These are phyloP conservation scores for Leccinum subspadiceum DNA, from an alignment of 1,284 basidiomycete genomes.

Conservation along the genomic window DNA sequence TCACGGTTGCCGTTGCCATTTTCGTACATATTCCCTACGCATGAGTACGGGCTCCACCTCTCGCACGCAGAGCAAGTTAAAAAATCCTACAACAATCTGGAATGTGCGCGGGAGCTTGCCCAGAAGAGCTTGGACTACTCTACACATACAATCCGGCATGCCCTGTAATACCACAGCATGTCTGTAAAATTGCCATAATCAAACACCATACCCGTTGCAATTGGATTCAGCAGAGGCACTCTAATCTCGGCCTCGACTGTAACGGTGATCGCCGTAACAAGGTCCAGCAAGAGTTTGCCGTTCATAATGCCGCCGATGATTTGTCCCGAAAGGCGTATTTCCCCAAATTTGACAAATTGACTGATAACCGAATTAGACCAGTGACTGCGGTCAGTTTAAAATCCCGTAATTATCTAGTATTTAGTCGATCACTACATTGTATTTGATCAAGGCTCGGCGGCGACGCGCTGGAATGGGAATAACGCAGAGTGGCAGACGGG, in stretches of 20 bases:
- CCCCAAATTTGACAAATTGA: no score
- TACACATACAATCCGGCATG: neutral
- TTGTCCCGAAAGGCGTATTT: neutral
- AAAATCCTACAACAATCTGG: neutral
- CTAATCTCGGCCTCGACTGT: constrained; percentile 11
- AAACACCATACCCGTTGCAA: constrained; percentile 9
- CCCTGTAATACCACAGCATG: neutral
- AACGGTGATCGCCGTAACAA: constrained; percentile 5
- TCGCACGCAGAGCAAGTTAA: neutral
- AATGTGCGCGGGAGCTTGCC: neutral
- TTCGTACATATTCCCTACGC: neutral
- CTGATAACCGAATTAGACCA: no score
- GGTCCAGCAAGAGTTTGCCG: constrained; percentile 6
- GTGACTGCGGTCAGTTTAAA: no score
- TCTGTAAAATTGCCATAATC: neutral
- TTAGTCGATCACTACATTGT: no score
- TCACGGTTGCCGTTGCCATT: neutral
- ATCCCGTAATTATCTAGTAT: no score
- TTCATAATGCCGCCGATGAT: constrained; percentile 13
- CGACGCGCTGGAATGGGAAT: no score
- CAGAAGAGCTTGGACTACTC: neutral
- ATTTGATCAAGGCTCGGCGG: no score
- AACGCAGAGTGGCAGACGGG: no score
- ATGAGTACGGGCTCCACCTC: no score
- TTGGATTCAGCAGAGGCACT: constrained; percentile 13